phyloP scores from a whole-genome alignment of 2,329 filamentous ascomycete genomes.

The Trichoderma aggressivum region DNA sequence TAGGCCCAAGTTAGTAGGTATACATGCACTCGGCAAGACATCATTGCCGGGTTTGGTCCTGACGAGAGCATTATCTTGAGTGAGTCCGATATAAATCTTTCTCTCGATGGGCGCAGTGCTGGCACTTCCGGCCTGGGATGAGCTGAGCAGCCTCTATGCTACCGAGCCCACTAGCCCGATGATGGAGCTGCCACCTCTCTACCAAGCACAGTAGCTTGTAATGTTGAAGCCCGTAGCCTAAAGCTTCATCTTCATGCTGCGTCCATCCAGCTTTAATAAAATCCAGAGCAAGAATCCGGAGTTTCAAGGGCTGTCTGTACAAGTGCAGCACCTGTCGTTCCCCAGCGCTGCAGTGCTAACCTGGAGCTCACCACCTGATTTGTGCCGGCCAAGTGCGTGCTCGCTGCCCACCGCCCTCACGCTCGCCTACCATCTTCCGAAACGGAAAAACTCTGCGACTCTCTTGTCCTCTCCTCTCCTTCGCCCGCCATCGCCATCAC shows the following conservation, averaged over 20 bases:
- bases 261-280: background rate
- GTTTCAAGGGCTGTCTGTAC: background rate
- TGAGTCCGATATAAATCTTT: background rate
- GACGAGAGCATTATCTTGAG: background rate
- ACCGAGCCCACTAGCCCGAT: background rate
- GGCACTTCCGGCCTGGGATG: background rate
- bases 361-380: background rate
- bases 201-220: background rate
- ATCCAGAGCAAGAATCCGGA: background rate
- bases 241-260: background rate
- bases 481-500: background rate
- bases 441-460: slow-evolving; percentile 10
- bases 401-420: background rate
- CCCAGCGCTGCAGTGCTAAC: background rate
- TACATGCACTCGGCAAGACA: background rate
- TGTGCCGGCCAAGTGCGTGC: background rate
- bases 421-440: slow-evolving; percentile 9
- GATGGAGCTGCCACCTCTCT: background rate
- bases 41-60: background rate
- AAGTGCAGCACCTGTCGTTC: background rate
- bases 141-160: background rate
- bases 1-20: background rate
- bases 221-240: background rate
- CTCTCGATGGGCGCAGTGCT: background rate
- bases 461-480: background rate